Evolutionary conservation across 352 stramenopile genomes (phyloP).

Genomic region (Globisporangium nagaii): DNA sequence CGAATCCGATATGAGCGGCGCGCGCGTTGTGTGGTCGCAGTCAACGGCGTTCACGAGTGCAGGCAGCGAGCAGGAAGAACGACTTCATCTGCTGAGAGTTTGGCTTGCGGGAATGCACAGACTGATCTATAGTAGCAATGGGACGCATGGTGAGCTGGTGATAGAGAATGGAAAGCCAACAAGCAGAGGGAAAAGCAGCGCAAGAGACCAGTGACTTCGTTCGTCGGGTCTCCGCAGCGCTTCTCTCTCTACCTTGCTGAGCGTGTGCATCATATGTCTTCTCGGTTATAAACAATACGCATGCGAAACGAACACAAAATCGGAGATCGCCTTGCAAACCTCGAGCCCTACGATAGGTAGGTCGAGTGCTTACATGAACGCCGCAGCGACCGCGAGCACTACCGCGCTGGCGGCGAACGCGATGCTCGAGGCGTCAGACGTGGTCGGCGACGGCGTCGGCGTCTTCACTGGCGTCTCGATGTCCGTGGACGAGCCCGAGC

Average conservation of each 20-base stretch:
- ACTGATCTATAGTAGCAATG: neutral
- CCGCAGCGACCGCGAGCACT: conserved; percentile 5
- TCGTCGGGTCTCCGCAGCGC: neutral
- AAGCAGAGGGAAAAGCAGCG: neutral
- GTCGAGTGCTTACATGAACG: conserved; percentile 10
- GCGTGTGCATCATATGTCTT: too few species aligned
- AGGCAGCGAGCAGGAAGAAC: too few species aligned
- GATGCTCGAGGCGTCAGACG: conserved; percentile 1
- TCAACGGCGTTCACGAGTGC: neutral
- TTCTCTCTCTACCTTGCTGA: too few species aligned
- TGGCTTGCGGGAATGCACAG: too few species aligned
- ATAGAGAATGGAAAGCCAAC: neutral
- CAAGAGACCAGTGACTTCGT: neutral
- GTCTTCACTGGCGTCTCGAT: neutral
- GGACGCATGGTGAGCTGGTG: neutral
- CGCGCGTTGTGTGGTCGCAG: neutral
- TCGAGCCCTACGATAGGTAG: too few species aligned
- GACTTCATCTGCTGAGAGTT: too few species aligned
- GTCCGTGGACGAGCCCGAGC: neutral
- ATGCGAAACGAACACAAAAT: neutral
- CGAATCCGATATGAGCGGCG: neutral
- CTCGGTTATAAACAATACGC: too few species aligned
- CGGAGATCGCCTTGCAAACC: neutral
- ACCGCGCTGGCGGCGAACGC: conserved; percentile 1
- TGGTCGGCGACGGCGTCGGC: neutral